A percentile compares a stretch with the other conserved stretches of the same genome.
These are phyloP conservation scores for Aspergillus fructus DNA, from an alignment of 2,329 filamentous ascomycete genomes.

Conservation along the genomic window DNA sequence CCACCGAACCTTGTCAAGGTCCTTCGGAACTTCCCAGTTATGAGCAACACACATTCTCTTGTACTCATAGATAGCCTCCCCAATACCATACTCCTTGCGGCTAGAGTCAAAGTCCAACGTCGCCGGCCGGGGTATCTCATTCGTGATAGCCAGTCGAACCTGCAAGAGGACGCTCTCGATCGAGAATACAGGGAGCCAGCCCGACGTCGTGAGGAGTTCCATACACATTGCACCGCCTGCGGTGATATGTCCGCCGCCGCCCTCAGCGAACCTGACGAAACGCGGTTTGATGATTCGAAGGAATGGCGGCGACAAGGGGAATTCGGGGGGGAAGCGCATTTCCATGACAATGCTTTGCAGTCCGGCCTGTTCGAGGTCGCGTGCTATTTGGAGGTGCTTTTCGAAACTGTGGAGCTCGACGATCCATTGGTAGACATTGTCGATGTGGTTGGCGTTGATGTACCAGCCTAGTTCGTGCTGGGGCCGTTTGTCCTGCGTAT, in stretches of 20 bases:
- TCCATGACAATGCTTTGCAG: conserved; percentile 74
- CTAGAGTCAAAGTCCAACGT: conserved; percentile 52
- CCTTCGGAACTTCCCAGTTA: conserved; percentile 4
- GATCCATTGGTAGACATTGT: conserved; percentile 87
- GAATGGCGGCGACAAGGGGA: conserved; percentile 78
- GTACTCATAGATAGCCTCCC: conserved; percentile 8
- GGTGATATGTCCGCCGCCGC: conserved; percentile 85
- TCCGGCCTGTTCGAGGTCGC: conserved; percentile 67
- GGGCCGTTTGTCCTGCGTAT: conserved; percentile 61
- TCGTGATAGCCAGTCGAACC: conserved; percentile 73
- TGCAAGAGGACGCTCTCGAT: conserved; percentile 81
- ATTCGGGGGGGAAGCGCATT: conserved; percentile 74
- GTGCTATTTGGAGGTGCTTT: conserved; percentile 62
- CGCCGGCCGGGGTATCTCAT: conserved; percentile 67
- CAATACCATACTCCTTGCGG: not conserved
- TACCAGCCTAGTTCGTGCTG: conserved; percentile 78
- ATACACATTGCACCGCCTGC: conserved; percentile 80
- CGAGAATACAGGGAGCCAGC: conserved; percentile 72
- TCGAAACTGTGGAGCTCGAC: conserved; percentile 86
- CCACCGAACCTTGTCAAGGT: conserved; percentile 9
- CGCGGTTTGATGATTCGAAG: conserved; percentile 78
- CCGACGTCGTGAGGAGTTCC: conserved; percentile 78
- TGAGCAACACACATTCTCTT: conserved; percentile 6
- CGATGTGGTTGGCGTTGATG: conserved; percentile 65
- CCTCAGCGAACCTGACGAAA: conserved; percentile 68